Conservation (phyloP, 192 early-diverging fungal species). For the Podila minutissima region DNA sequence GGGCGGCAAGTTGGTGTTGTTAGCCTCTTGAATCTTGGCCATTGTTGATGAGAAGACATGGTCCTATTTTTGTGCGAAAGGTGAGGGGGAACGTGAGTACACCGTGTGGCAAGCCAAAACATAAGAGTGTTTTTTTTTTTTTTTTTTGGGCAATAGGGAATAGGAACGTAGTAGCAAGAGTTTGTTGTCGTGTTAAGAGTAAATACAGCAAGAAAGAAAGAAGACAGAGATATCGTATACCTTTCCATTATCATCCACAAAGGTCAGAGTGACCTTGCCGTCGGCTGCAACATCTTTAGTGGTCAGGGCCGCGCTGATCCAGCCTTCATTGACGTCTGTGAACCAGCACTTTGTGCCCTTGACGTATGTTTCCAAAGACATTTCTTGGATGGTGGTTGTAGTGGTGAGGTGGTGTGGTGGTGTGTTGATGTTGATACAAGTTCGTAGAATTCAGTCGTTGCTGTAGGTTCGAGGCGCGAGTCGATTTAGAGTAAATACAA, state of each 20-base stretch:
- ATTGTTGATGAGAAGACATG: slow-evolving; percentile 78
- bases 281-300: slow-evolving; percentile 63
- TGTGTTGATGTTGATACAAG: background rate
- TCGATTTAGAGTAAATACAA: too few species aligned
- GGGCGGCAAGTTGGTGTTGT: slow-evolving; percentile 84
- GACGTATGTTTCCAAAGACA: slow-evolving; percentile 72
- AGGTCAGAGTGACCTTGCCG: slow-evolving; percentile 68
- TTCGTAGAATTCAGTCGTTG: too few species aligned
- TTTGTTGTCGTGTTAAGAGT: background rate
- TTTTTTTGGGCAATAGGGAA: background rate
- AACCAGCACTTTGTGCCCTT: slow-evolving; percentile 90
- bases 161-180: background rate
- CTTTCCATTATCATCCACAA: slow-evolving; percentile 70
- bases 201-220: background rate
- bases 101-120: too few species aligned
- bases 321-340: slow-evolving; percentile 86
- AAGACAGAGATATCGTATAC: slow-evolving; percentile 15
- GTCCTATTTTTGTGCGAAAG: slow-evolving; percentile 58
- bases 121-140: too few species aligned
- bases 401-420: background rate
- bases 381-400: slow-evolving; percentile 5
- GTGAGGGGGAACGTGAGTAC: background rate
- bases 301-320: slow-evolving; percentile 77
- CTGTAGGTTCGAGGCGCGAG: too few species aligned
- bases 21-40: slow-evolving; percentile 70